Conservation (phyloP, 1,139 yeast species). For the Debaryomycetaceae sp. region DNA sequence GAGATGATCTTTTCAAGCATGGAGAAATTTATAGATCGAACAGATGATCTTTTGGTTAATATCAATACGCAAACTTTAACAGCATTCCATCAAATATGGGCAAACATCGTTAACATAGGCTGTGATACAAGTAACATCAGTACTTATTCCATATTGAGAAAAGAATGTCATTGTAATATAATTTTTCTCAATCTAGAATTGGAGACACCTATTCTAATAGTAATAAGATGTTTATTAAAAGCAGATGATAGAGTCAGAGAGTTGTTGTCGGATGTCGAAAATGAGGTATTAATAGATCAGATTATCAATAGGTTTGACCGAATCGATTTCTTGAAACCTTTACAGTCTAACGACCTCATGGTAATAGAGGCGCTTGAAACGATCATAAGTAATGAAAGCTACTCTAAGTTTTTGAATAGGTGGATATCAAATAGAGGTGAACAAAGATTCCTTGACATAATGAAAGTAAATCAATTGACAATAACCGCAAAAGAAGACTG, state of each 20-base stretch:
- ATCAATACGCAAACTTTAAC: conserved; percentile 12
- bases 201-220: conserved; percentile 7
- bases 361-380: conserved; percentile 12
- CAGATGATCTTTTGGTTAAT: conserved; percentile 2
- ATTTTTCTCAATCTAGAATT: conserved; percentile 3
- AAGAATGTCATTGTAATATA: background rate
- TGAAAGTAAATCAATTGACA: conserved; percentile 37
- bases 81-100: conserved; percentile 19
- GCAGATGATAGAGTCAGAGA: conserved; percentile 1
- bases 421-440: background rate
- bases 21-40: background rate
- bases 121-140: background rate
- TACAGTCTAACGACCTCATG: background rate
- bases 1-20: conserved; percentile 1
- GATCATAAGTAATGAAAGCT: conserved; percentile 22
- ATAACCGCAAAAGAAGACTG: conserved; percentile 51
- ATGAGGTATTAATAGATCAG: conserved; percentile 4
- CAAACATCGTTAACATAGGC: conserved; percentile 15
- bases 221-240: conserved; percentile 5
- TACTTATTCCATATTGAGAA: background rate
- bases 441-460: conserved; percentile 3
- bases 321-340: conserved; percentile 1
- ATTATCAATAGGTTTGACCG: conserved; percentile 4
- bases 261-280: conserved; percentile 7
- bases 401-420: conserved; percentile 15